Evolutionary conservation across 75 land plant genomes (phyloP).

Genomic region (Pinus tabuliformis): DNA sequence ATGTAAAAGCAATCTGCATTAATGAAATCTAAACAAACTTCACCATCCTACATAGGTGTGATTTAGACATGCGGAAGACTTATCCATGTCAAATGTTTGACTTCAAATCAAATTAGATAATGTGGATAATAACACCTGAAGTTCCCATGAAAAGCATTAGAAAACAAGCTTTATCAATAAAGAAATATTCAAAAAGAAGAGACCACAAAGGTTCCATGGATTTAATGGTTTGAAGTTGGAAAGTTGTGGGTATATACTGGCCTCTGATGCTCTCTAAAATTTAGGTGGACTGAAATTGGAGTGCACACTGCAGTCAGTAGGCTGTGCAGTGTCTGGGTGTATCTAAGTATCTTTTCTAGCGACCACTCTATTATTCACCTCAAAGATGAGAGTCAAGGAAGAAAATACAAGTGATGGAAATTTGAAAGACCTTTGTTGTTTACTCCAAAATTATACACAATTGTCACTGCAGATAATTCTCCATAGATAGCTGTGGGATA

Average conservation of each 20-base stretch:
- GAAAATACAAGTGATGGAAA: no score
- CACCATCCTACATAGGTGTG: not conserved
- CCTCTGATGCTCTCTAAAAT: not conserved
- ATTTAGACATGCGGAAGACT: not conserved
- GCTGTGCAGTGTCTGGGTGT: not conserved
- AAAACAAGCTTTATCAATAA: not conserved
- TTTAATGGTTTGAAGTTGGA: not conserved
- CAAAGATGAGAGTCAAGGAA: no score
- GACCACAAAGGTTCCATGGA: not conserved
- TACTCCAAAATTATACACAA: no score
- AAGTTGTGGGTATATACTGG: slow-evolving; percentile 1
- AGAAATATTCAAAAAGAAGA: not conserved
- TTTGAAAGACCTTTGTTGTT: no score
- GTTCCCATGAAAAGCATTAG: not conserved
- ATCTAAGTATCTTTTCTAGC: not conserved
- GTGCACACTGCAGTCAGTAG: not conserved
- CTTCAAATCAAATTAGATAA: not conserved
- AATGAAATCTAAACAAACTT: not conserved
- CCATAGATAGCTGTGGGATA: no score
- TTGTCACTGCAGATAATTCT: no score
- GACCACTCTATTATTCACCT: no score
- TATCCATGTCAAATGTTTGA: not conserved
- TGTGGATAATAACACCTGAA: not conserved
- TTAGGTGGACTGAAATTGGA: not conserved
- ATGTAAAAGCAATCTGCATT: not conserved